Evolutionary conservation across 371 early-diverging fungal species (phyloP), one percentile per base, ranked within the genome.

Genomic region (Mucor racemosus): DNA sequence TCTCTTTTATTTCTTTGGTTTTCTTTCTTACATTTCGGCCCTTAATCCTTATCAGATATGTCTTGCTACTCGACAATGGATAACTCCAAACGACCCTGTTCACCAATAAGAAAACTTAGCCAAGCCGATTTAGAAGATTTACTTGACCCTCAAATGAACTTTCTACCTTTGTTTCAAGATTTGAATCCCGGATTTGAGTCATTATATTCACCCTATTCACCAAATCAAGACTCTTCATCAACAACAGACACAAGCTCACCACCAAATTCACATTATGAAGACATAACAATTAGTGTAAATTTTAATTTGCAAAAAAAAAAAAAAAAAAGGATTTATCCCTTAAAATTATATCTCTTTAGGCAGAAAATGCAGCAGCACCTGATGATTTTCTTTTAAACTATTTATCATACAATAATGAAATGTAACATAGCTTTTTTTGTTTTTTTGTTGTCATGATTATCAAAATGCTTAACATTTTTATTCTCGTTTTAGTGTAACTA

Each of bases 241-340:
- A 44, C 56, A 19, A 57, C 40, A 21, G 50, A 50, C 9, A 42
- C 56, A 1, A 54, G 21, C 15, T 50, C 54, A n/a, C 54, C 63
- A 41, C 63, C 63, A 17, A 55, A n/a, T 4, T 56, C 56, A 5
- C 58, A 64, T 21, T 64, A 46, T 39, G 62, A 62, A 21, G 53
- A 62, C 15, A 58, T 19, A 6, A 19, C 39, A 19, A 21, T 35
- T 38, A 58, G 13, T 56, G 56, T n/a, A 53, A 53, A 31, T 26
- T 26, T 26, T 26, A 26, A 1, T 26, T 26, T 26, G 3, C 26
- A 26, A 26, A 26, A 26, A 26, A 21, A 55, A 21, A 35, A 14
- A 14, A 55, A 14, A 33, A 14, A 34, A n/a, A 55, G 8, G 5
- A 55, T 15, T 55, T 55, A 14, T n/a, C 35, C 34, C 35, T 55